These are phyloP conservation scores for Capronia epimyces DNA, from an alignment of 2,329 filamentous ascomycete genomes.

Conservation along the genomic window DNA sequence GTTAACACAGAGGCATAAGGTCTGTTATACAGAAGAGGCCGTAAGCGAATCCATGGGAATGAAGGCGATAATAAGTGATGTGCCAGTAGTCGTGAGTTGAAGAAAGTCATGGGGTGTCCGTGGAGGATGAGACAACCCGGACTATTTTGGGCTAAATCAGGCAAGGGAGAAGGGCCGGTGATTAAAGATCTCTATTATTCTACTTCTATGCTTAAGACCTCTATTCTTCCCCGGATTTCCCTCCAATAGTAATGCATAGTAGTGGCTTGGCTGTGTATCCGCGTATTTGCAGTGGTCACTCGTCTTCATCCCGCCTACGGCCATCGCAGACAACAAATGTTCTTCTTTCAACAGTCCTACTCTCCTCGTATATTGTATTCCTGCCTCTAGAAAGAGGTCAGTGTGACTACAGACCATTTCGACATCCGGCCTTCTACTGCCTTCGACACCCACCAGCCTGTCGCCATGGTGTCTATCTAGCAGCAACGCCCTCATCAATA, in stretches of 20 bases:
- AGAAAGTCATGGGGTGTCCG: background rate
- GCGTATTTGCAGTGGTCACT: background rate
- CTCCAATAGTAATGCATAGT: background rate
- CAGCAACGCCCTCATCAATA: background rate
- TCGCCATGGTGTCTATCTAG: background rate
- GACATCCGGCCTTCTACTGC: background rate
- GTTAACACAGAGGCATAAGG: background rate
- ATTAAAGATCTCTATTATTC: background rate
- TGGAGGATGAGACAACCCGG: background rate
- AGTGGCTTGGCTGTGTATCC: background rate
- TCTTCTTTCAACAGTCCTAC: no score
- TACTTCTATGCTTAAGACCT: background rate
- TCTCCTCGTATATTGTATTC: no score
- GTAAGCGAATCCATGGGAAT: background rate
- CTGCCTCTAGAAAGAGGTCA: no score
- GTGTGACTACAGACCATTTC: no score
- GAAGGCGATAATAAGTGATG: background rate
- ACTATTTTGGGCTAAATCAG: background rate
- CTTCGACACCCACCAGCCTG: background rate
- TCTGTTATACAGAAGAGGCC: conserved; percentile 1
- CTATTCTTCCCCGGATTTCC: conserved; percentile 4
- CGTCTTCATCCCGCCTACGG: background rate
- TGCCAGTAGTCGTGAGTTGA: background rate
- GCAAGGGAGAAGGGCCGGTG: no score
- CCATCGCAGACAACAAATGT: no score